These are phyloP conservation scores for Huiozyma sinensis DNA, from an alignment of 805 yeast genomes.

Conservation along the genomic window DNA sequence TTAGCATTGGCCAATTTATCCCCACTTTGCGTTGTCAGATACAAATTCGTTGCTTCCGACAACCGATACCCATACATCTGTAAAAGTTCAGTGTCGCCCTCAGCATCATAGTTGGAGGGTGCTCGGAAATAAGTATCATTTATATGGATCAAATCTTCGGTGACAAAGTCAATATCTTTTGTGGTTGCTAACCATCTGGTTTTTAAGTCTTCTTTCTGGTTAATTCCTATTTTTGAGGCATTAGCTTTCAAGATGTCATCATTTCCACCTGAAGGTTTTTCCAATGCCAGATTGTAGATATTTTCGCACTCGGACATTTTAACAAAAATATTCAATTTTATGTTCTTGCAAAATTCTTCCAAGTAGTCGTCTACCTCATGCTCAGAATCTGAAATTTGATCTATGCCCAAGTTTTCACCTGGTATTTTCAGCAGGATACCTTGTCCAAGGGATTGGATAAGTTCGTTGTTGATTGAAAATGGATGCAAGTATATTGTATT, in stretches of 20 bases:
- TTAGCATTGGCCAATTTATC: not conserved
- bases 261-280: not conserved
- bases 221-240: not conserved
- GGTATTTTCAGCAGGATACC: constrained; percentile 12
- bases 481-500: constrained; percentile 14
- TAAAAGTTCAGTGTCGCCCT: constrained; percentile 10
- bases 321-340: constrained; percentile 1
- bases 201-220: not conserved
- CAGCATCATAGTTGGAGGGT: not conserved
- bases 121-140: not conserved
- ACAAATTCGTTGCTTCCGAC: constrained; percentile 16
- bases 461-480: constrained; percentile 3
- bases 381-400: constrained; percentile 1
- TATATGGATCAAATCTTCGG: not conserved
- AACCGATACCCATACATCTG: constrained; percentile 21
- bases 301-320: constrained; percentile 1
- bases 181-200: not conserved
- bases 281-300: not conserved
- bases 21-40: constrained; percentile 7
- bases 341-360: not conserved
- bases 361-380: not conserved
- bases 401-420: constrained; percentile 1
- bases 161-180: not conserved
- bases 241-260: not conserved
- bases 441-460: constrained; percentile 10